Evolutionary conservation across 192 early-diverging fungal genomes (phyloP).

Genomic region (Coemansia sp.): DNA sequence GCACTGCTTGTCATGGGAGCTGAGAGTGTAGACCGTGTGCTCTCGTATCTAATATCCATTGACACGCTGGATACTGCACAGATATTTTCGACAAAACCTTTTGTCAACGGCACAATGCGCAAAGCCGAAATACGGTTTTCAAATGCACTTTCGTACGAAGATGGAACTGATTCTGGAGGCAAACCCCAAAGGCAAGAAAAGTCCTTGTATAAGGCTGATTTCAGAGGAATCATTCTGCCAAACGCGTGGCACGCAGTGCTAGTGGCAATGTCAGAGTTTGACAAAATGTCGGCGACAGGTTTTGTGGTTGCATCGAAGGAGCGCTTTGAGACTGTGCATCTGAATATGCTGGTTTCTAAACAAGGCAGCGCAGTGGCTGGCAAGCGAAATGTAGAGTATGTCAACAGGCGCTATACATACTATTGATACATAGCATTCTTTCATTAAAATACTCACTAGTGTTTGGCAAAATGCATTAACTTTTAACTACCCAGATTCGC

Average conservation of each 20-base stretch:
- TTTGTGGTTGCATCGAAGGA: conserved; percentile 29
- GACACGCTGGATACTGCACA: conserved; percentile 12
- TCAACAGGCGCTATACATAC: background rate
- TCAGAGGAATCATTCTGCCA: conserved; percentile 34
- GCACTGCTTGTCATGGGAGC: conserved; percentile 35
- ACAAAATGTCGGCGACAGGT: background rate
- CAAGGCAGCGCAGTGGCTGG: conserved; percentile 36
- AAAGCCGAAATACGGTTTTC: conserved; percentile 22
- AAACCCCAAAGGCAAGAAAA: background rate
- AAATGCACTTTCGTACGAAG: conserved; percentile 20
- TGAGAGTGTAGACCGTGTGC: conserved; percentile 17
- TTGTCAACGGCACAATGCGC: conserved; percentile 41
- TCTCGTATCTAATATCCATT: conserved; percentile 16
- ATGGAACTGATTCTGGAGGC: background rate
- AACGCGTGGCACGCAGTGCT: conserved; percentile 27
- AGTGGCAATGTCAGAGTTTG: conserved; percentile 16
- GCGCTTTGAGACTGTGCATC: conserved; percentile 22
- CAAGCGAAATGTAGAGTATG: conserved; percentile 1
- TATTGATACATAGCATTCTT: no score
- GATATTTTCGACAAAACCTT: conserved; percentile 20
- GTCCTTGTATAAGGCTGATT: conserved; percentile 24
- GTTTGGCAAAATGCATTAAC: no score
- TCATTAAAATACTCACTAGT: no score
- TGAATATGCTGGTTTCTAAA: conserved; percentile 43
- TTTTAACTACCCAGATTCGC: background rate